phyloP scores from a whole-genome alignment of 1,284 basidiomycete species.

The Mycosarcoma mackinlayi region DNA sequence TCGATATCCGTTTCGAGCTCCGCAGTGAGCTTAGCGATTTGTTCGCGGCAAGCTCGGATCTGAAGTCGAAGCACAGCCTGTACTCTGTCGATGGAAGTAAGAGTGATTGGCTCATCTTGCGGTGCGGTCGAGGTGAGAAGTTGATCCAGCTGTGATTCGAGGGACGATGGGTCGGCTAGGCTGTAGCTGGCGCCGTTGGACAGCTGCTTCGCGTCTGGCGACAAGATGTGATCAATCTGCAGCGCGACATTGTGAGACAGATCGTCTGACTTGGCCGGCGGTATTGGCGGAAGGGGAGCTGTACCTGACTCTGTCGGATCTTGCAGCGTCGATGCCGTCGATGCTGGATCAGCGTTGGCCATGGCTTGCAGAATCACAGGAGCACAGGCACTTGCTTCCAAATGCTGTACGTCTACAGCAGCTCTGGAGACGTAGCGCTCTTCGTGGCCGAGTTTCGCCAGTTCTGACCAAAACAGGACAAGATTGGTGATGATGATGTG shows the following conservation, averaged over 20 bases:
- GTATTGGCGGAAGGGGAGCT: conserved; percentile 15
- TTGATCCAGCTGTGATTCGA: conserved; percentile 33
- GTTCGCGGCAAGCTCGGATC: conserved; percentile 25
- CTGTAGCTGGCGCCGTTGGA: conserved; percentile 5
- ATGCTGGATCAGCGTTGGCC: conserved; percentile 11
- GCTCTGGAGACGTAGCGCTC: background rate
- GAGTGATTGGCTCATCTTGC: conserved; percentile 26
- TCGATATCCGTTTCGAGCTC: conserved; percentile 47
- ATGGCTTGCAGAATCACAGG: conserved; percentile 7
- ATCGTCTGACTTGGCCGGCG: conserved; percentile 17
- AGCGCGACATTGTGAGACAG: conserved; percentile 31
- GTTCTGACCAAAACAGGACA: too few species aligned
- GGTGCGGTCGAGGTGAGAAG: conserved; percentile 21
- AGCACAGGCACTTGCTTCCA: conserved; percentile 3
- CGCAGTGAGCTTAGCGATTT: conserved; percentile 23
- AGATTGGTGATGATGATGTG: background rate
- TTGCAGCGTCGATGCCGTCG: conserved; percentile 9
- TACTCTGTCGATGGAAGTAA: conserved; percentile 32
- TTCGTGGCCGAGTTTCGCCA: too few species aligned
- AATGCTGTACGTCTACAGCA: background rate
- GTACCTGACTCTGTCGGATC: conserved; percentile 1
- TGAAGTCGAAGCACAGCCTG: conserved; percentile 36
- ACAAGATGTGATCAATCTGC: conserved; percentile 37
- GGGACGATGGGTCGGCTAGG: conserved; percentile 25
- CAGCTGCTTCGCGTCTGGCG: conserved; percentile 8